These are phyloP conservation scores for Lophiotrema nucula DNA, from an alignment of 495 filamentous ascomycete genomes.

Conservation along the genomic window DNA sequence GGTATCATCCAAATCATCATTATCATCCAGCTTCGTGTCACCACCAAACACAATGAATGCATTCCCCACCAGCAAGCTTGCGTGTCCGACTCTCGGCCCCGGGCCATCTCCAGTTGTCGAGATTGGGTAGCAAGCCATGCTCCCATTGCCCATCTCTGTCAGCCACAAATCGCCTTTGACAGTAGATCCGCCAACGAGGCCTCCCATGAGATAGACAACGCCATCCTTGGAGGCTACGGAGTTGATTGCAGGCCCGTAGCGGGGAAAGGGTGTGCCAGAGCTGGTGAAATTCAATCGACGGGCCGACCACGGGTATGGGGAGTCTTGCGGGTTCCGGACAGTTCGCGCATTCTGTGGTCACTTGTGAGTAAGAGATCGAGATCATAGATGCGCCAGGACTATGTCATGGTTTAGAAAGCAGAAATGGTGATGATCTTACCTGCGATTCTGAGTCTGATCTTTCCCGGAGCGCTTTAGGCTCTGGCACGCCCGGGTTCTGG, in stretches of 20 bases:
- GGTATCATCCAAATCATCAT: slow-evolving; percentile 88
- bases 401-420: not conserved
- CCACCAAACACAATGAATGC: slow-evolving; percentile 99
- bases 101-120: slow-evolving; percentile 90
- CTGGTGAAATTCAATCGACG: slow-evolving; percentile 81
- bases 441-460: slow-evolving; percentile 41
- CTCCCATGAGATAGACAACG: slow-evolving; percentile 97
- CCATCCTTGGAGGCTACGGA: slow-evolving; percentile 90
- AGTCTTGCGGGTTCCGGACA: slow-evolving; percentile 37
- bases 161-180: slow-evolving; percentile 98
- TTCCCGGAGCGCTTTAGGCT: slow-evolving; percentile 54
- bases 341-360: slow-evolving; percentile 43
- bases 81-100: slow-evolving; percentile 91
- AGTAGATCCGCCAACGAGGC: slow-evolving; percentile 86
- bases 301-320: slow-evolving; percentile 95
- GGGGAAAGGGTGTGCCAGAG: slow-evolving; percentile 83
- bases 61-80: slow-evolving; percentile 93
- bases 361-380: not conserved
- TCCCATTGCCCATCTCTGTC: slow-evolving; percentile 82
- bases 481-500: slow-evolving; percentile 47
- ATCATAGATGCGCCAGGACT: too few relatives aligned
- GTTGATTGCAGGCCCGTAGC: slow-evolving; percentile 97
- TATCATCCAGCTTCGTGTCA: slow-evolving; percentile 94
- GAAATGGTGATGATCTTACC: slow-evolving; percentile 27
- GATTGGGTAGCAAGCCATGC: slow-evolving; percentile 86